Percentiles rank a stretch among this genome's conserved stretches.
These are phyloP conservation scores for Hyphopichia homilentoma DNA, from an alignment of 805 yeast species.

Conservation along the genomic window DNA sequence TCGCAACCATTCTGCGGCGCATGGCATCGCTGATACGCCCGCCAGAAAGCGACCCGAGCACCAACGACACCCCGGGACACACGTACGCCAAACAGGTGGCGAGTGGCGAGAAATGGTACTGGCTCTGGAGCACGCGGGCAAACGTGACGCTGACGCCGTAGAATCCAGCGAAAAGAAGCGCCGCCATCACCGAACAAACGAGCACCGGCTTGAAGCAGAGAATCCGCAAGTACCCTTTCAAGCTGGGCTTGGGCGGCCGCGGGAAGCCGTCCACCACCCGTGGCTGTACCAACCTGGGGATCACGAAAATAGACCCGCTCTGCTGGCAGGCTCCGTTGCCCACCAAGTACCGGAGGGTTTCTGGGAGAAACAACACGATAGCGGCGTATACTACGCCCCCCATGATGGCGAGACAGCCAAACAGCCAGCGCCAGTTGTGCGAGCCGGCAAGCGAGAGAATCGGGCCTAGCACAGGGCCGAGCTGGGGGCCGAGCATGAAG, in stretches of 20 bases:
- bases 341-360: constrained; percentile 35
- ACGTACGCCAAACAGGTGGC: constrained; percentile 44
- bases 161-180: constrained; percentile 50
- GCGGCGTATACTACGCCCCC: constrained; percentile 20
- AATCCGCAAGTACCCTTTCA: constrained; percentile 32
- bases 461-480: constrained; percentile 39
- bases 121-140: constrained; percentile 33
- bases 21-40: constrained; percentile 46
- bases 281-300: constrained; percentile 24
- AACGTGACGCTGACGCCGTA: constrained; percentile 52
- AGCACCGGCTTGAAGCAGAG: constrained; percentile 42
- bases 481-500: constrained; percentile 37
- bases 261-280: constrained; percentile 29
- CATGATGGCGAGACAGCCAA: constrained; percentile 28
- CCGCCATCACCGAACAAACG: constrained; percentile 44
- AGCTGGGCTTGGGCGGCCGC: constrained; percentile 43
- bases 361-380: constrained; percentile 32
- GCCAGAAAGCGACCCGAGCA: constrained; percentile 46
- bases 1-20: constrained; percentile 22
- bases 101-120: constrained; percentile 33
- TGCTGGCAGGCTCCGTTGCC: constrained; percentile 29
- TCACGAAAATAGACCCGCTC: constrained; percentile 17
- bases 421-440: constrained; percentile 29
- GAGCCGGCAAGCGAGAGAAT: constrained; percentile 24
- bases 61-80: constrained; percentile 50